Evolutionary conservation across 2,329 filamentous ascomycete species (phyloP).

Genomic region (Penicillium expansum): DNA sequence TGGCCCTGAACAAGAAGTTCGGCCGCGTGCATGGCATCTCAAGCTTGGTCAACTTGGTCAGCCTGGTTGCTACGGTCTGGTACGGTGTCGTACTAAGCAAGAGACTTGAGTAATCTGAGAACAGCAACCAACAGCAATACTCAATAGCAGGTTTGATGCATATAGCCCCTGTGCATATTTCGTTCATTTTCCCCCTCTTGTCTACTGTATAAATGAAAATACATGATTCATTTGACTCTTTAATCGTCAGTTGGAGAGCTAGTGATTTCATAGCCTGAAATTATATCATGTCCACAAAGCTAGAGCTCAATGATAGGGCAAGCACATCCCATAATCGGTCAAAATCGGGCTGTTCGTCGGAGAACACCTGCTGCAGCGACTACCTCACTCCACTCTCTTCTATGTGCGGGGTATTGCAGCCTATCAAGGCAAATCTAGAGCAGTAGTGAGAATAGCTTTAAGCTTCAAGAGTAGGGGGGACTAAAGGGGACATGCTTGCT

Average conservation of each 20-base stretch:
- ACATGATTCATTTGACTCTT: not conserved
- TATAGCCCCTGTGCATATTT: not conserved
- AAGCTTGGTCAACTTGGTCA: constrained; percentile 72
- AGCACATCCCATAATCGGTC: not conserved
- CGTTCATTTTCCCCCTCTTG: not conserved
- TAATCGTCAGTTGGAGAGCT: not conserved
- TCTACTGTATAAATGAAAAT: not conserved
- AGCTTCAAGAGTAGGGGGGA: not conserved
- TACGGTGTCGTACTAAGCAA: constrained; percentile 76
- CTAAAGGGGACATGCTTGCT: not conserved
- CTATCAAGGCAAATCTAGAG: not conserved
- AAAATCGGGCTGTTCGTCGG: not conserved
- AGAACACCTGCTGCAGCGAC: not conserved
- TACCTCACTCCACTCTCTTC: not conserved
- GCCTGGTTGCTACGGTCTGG: constrained; percentile 65
- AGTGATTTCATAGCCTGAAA: not conserved
- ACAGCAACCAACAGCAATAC: not conserved
- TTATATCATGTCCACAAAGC: not conserved
- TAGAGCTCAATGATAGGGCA: not conserved
- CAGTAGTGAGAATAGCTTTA: not conserved
- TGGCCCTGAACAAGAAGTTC: constrained; percentile 74
- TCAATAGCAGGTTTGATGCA: not conserved
- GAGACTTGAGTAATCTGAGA: constrained; percentile 45
- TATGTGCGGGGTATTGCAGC: not conserved
- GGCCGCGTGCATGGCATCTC: constrained; percentile 76